Base-by-base conservation (phyloP, 148 eudicot species). In the Nepenthes mirabilis region DNA sequence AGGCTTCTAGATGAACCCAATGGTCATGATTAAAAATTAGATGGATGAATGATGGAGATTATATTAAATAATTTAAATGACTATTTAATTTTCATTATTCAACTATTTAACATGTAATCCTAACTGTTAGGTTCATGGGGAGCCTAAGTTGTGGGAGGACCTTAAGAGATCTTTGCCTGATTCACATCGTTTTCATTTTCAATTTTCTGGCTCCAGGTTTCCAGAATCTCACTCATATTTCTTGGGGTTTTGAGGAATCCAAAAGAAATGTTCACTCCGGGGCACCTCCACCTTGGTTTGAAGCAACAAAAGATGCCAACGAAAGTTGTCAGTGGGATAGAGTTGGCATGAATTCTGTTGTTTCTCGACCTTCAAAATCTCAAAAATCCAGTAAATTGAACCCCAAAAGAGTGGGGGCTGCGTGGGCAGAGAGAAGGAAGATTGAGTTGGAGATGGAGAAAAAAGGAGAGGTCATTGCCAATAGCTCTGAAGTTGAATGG, bases 371-470 rank as follows among this genome's bases (percentile, higher is more conserved):
- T 45, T 69, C 62, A 57, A 81, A 77, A 69, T 47, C 70, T 9
- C 72, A 64, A 56, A 84, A 76, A 66, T 61, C 79, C 49, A 69
- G 80, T 49, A 93, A 82, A 71, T 61, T 93, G 71, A 93, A 93
- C 68, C 98, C 96, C 2, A 88, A 86, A 63, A 81, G 98, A 68
- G 95, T 93, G 53, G 98, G 98, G 67, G 98, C 98, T 69, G 98
- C 96, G 52, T 93, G 96, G 96, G 98, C 96, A 63, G 96, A 93
- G 71, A 93, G 68, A 74, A 83, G 98, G 74, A 91, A 82, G 77
- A 61, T 73, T 50, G 98, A 91, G 74, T n/a, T 91, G 76, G 96
- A 91, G 76, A 63, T 79, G 91, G 96, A 93, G 78, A 88, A 67
- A 68, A 82, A 77, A 73, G 96, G 96, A 60, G 91, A 70, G 74